Evolutionary conservation across 2,329 filamentous ascomycete genomes (phyloP), one percentile per base, ranked within the genome.

Genomic region (Rhinocladiella similis): DNA sequence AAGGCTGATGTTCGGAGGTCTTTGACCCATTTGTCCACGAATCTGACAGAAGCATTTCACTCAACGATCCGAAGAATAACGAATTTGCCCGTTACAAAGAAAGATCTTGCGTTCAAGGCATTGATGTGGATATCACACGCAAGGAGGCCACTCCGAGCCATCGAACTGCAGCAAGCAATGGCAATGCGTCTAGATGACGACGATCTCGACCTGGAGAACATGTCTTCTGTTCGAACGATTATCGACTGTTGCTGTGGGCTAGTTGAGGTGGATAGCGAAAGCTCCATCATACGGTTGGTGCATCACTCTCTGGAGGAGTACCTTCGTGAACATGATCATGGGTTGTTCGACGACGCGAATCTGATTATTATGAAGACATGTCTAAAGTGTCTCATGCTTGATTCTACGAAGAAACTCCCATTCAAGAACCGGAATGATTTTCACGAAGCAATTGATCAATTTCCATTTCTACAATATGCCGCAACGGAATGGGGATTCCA

Each of bases 301-400:
- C 72, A 72, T 52, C 67, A 69, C 54, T 72, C 68, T 2, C 57
- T 67, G 2, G 66, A 72, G 27, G 66, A 70, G 54, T 73, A 72
- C 50, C 64, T 73, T n/a, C 54, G 66, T 7, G 54, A 53, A 68
- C 56, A 63, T 5, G 47, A 69, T 45, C 65, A 67, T 38, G 69
- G 70, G 3, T 61, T 74, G 5, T 66, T 74, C 35, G 60, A 54
- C 9, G 48, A 64, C 9, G 55, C 70, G 6, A 67, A 73, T 36
- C 42, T 66, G 47, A 50, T 65, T 12, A 69, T 67, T 48, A 53
- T 50, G 12, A 61, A 41, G 35, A 59, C 53, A 12, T 64, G 63
- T 41, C 57, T 65, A 1, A 58, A 56, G 36, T 65, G 63, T 38
- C 33, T 65, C 48, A 46, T 27, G 14, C 48, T 63, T 18, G 43